A percentile compares a stretch with the other conserved stretches of the same genome.
These are phyloP conservation scores for Fomitopsis schrenkii DNA, from an alignment of 1,284 basidiomycete genomes.

Conservation along the genomic window DNA sequence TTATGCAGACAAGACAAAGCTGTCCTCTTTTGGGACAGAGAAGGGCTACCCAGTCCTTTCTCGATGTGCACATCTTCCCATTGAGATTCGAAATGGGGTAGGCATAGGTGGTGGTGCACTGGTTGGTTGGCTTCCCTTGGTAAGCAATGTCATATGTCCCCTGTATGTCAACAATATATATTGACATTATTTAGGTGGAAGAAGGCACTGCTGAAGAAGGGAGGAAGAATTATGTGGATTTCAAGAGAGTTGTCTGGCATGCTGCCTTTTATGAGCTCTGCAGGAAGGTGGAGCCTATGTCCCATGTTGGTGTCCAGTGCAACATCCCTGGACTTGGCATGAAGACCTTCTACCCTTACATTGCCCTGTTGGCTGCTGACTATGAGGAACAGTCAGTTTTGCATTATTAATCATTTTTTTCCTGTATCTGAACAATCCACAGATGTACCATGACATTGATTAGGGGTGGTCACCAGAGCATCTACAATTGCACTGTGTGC, in stretches of 20 bases:
- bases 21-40: too few relatives aligned
- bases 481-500: not conserved
- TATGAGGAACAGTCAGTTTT: slow-evolving; percentile 19
- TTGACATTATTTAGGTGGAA: slow-evolving; percentile 17
- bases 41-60: too few relatives aligned
- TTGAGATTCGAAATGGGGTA: too few relatives aligned
- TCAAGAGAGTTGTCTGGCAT: slow-evolving; percentile 28
- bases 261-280: slow-evolving; percentile 10
- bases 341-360: slow-evolving; percentile 7
- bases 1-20: too few relatives aligned
- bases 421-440: too few relatives aligned
- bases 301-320: not conserved
- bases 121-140: too few relatives aligned
- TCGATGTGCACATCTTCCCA: slow-evolving; percentile 19
- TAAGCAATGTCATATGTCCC: too few relatives aligned
- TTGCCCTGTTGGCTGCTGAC: slow-evolving; percentile 16
- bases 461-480: slow-evolving; percentile 3
- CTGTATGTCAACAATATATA: not conserved
- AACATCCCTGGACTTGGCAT: not conserved
- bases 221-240: slow-evolving; percentile 12
- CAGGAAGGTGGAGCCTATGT: not conserved
- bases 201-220: slow-evolving; percentile 12
- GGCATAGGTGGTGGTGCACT: too few relatives aligned
- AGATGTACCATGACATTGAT: too few relatives aligned
- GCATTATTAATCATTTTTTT: too few relatives aligned